Evolutionary conservation across 495 filamentous ascomycete genomes (phyloP), one percentile per base, ranked within the genome.

Genomic region (Hyaloscypha variabilis): DNA sequence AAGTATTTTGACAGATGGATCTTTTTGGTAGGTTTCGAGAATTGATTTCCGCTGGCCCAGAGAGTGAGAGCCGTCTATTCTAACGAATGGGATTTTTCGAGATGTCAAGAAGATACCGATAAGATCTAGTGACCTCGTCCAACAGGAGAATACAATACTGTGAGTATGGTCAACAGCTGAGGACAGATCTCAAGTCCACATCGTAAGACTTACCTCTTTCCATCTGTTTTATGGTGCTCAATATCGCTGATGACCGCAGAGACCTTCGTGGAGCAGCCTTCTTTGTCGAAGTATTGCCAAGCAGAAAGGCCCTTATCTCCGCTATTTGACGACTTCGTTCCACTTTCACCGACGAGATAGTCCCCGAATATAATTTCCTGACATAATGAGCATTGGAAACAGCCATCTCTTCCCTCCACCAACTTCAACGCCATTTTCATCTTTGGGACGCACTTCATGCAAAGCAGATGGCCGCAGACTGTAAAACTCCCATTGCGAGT

Each of bases 61-160:
- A 4, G 68, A 64, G 29, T 65, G 60, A 24, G 68, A 71, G 42
- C 81, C 78, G 67, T 83, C 80, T n/a, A 82, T 75, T 10, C 75
- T 72, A 24, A 70, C 60, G 60, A 70, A 77, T 8, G 25, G 23
- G 55, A 81, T 79, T 2, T 69, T 65, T 26, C 58, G 42, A 8
- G 49, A 31, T 17, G 29, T 46, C 21, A 74, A 56, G 58, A 71
- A 30, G 21, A 59, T 60, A 21, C 62, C 71, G 5, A 83, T 71
- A 26, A 82, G 69, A 60, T 82, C 70, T 3, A 83, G 68, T 31
- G 77, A 77, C 6, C 69, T 73, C 23, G 77, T 83, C 83, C 83
- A 85, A 63, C 70, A 82, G 6, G 82, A 84, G 66, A 85, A 85
- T 8, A 85, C 73, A 65, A 86, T 78, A 46, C 82, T 85, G 58